These are phyloP conservation scores for Trametes meyenii DNA, from an alignment of 768 basidiomycete genomes.

Conservation along the genomic window DNA sequence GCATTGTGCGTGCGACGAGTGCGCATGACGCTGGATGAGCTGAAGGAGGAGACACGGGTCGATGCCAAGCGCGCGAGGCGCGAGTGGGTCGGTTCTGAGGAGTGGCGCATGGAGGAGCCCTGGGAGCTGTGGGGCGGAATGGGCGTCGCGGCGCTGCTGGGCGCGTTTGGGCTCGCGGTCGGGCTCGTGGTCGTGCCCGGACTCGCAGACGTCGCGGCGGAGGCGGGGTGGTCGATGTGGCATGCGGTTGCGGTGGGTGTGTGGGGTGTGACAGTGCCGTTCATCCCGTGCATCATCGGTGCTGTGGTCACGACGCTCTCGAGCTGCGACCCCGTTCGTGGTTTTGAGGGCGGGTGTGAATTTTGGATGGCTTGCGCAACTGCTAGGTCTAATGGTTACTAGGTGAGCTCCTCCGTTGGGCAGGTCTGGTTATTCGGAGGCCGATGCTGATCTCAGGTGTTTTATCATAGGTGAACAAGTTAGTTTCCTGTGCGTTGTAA, in stretches of 20 bases:
- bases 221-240: background rate
- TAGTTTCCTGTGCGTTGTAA: background rate
- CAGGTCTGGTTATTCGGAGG: background rate
- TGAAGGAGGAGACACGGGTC: background rate
- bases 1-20: background rate
- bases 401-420: background rate
- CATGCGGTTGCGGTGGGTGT: constrained; percentile 3
- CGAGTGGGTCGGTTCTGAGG: background rate
- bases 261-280: constrained; percentile 9
- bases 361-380: background rate
- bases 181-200: constrained; percentile 10
- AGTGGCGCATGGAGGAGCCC: background rate
- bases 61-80: background rate
- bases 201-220: background rate
- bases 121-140: background rate
- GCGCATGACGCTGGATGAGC: background rate
- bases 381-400: background rate
- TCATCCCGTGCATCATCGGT: background rate
- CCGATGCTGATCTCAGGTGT: background rate
- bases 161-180: constrained; percentile 4
- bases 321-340: constrained; percentile 1
- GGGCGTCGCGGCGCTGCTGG: background rate
- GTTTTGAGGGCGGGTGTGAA: background rate
- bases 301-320: background rate
- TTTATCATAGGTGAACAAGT: background rate